These are phyloP conservation scores for Samsoniella hepiali DNA, from an alignment of 2,329 filamentous ascomycete species.

Conservation along the genomic window DNA sequence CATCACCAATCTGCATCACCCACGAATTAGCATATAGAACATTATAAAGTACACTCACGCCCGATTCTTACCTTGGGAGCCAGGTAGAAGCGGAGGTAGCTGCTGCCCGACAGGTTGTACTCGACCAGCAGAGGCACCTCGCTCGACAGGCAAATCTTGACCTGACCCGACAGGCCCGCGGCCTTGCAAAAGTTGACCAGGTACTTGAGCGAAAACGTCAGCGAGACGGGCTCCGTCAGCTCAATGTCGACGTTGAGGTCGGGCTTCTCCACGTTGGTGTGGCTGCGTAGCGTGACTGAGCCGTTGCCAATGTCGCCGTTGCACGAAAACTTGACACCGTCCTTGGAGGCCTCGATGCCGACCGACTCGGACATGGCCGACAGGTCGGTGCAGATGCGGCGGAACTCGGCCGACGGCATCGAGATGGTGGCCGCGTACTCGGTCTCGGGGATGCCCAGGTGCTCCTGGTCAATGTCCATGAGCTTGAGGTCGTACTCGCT, in stretches of 20 bases:
- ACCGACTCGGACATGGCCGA: conserved; percentile 94
- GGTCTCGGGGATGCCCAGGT: conserved; percentile 97
- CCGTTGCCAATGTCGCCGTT: conserved; percentile 94
- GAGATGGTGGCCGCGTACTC: conserved; percentile 90
- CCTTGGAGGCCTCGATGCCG: conserved; percentile 92
- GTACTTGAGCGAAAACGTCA: conserved; percentile 99
- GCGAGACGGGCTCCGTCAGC: conserved; percentile 83
- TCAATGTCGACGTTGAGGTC: conserved; percentile 83
- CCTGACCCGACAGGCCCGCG: conserved; percentile 71
- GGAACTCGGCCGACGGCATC: conserved; percentile 88
- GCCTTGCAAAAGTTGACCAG: conserved; percentile 99
- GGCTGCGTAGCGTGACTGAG: conserved; percentile 83
- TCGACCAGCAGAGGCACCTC: conserved; percentile 96
- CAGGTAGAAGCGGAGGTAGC: conserved; percentile 94
- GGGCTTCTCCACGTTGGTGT: conserved; percentile 86
- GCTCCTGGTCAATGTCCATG: conserved; percentile 99
- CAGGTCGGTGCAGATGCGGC: conserved; percentile 90
- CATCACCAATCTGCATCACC: conserved; percentile 28
- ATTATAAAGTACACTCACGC: background rate
- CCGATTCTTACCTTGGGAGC: conserved; percentile 78
- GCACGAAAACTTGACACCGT: conserved; percentile 93
- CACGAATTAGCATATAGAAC: background rate
- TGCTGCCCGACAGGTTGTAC: conserved; percentile 76
- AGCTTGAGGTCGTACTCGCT: conserved; percentile 99
- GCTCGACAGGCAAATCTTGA: conserved; percentile 91